Conservation (phyloP, 768 basidiomycete genomes). For the Termitomyces sp. region DNA sequence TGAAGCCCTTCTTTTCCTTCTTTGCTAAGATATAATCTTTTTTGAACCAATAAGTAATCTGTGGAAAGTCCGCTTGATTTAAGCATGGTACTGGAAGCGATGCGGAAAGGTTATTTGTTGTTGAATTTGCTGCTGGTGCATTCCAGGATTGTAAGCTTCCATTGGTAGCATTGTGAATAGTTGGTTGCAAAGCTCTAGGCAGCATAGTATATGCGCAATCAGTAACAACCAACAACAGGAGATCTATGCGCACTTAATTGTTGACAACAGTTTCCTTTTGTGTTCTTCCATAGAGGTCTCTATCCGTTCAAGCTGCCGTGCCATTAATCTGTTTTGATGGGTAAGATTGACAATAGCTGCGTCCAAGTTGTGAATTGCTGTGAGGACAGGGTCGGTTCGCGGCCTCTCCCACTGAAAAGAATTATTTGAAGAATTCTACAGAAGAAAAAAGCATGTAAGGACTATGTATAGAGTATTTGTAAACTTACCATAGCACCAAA, state of each 20-base stretch:
- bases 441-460: not conserved
- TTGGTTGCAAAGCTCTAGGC: not conserved
- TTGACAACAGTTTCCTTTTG: not conserved
- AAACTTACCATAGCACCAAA: not conserved
- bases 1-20: too few relatives aligned
- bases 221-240: not conserved
- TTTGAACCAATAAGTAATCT: not conserved
- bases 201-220: not conserved
- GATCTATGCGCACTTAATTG: not conserved
- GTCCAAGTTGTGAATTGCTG: not conserved
- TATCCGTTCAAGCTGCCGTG: not conserved
- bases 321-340: not conserved
- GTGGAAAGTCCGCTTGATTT: not conserved
- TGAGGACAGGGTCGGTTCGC: not conserved
- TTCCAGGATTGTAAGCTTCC: not conserved
- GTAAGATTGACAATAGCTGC: not conserved
- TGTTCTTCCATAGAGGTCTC: not conserved
- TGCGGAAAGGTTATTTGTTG: not conserved
- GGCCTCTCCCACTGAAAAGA: not conserved
- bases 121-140: not conserved
- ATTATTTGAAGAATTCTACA: not conserved
- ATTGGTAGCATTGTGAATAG: not conserved
- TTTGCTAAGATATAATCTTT: not conserved
- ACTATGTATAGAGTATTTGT: not conserved
- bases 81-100: not conserved